phyloP scores from a whole-genome alignment of 306 rosid species.

The Cucurbita pepo region DNA sequence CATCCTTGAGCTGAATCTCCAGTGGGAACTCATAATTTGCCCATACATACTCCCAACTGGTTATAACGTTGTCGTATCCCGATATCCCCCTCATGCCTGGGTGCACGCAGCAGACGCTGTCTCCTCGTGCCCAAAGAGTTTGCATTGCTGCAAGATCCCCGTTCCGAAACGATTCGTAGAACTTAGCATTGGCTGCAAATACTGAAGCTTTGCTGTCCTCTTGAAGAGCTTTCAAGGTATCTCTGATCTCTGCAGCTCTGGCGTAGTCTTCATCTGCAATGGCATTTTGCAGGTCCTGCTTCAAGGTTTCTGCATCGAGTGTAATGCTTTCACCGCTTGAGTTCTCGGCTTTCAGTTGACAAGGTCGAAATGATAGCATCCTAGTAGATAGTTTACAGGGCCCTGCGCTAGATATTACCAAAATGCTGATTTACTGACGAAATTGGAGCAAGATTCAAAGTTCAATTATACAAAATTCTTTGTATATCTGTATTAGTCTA shows the following conservation, averaged over 20 bases:
- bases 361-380: constrained; percentile 15
- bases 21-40: constrained; percentile 88
- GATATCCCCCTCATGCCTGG: constrained; percentile 72
- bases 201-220: constrained; percentile 42
- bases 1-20: constrained; percentile 61
- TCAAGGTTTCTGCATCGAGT: constrained; percentile 43
- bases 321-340: constrained; percentile 31
- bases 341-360: constrained; percentile 39
- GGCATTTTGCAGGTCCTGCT: constrained; percentile 51
- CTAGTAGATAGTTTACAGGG: constrained; percentile 14
- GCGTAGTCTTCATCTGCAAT: constrained; percentile 72
- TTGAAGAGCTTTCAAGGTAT: constrained; percentile 43
- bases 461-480: not conserved
- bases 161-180: constrained; percentile 47
- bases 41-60: constrained; percentile 92
- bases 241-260: constrained; percentile 72
- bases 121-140: constrained; percentile 54
- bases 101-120: constrained; percentile 69
- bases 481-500: not conserved
- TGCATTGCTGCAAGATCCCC: constrained; percentile 90
- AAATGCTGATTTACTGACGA: not conserved
- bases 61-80: constrained; percentile 67
- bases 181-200: constrained; percentile 45
- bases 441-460: not conserved
- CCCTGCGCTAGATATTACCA: constrained; percentile 20